Base-by-base conservation (phyloP, 176 grass and related monocot species). In the Musa acuminata region DNA sequence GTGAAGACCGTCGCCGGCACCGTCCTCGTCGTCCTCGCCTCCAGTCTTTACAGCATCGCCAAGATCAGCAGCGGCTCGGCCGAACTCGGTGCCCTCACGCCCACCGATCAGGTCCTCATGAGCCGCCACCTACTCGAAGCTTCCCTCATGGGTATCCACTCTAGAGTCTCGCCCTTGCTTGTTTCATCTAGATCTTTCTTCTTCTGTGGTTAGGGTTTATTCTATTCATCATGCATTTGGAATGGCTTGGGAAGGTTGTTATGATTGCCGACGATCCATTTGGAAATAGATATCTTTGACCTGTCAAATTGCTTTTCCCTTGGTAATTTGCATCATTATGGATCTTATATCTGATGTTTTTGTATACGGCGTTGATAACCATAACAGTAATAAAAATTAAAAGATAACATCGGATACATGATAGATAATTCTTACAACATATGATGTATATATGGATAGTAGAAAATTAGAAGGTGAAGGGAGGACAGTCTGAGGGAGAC, bases 21-120 rank as follows among this genome's bases (percentile, higher is more conserved):
- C 52, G 66, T 86, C 16, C 0, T 88, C 1, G 23, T 87, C 8
- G 81, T 96, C 27, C 83, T 96, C 35, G 50, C 69, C 29, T 96
- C 89, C 52, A 88, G 79, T 83, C 25, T 85, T 74, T 86, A 88
- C 77, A 87, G 89, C 87, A 85, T 96, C 74, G 11, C 60, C 20
- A 87, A 96, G 93, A 88, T 96, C 87, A 71, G 69, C 17, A 63
- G 53, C 77, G 70, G 83, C 75, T 75, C 78, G 48, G 62, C 78
- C 54, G 90, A 93, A 62, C 8, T 58, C 57, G 87, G 70, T 20
- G 53, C 73, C 67, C 83, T 84, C 72, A 87, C 93, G n/a, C 80
- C 93, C 72, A 96, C 93, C 70, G 89, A 96, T 71, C 93, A 92
- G 87, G 85, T 92, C 77, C 87, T 97, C 53, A 85, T 92, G 73